A percentile compares a stretch with the other conserved stretches of the same genome.
phyloP scores from a whole-genome alignment of 129 eudicot species.

The Artemisia annua region DNA sequence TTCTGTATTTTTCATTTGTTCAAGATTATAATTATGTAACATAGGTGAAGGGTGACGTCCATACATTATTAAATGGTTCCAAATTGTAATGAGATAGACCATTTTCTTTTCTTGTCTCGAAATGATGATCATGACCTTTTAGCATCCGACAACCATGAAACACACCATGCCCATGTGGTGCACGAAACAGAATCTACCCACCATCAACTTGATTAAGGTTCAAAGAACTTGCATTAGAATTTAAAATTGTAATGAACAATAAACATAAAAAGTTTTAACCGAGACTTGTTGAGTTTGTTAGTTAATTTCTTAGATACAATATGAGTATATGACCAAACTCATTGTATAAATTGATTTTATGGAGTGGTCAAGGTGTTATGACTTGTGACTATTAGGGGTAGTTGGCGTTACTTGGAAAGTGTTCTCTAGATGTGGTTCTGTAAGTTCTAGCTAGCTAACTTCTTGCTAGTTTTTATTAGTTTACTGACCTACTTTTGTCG shows the following conservation, averaged over 20 bases:
- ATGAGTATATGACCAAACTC: too few species aligned
- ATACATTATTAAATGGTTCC: neutral
- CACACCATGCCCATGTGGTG: neutral
- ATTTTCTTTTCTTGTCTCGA: neutral
- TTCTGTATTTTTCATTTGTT: neutral
- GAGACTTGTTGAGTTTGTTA: too few species aligned
- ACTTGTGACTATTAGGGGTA: too few species aligned
- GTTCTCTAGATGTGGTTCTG: too few species aligned
- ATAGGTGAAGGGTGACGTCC: neutral
- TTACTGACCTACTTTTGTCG: too few species aligned
- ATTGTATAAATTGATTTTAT: too few species aligned
- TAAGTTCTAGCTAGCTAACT: too few species aligned
- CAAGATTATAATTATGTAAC: neutral
- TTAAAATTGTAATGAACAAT: neutral
- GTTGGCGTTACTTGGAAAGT: too few species aligned
- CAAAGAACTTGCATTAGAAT: neutral
- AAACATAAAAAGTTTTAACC: neutral
- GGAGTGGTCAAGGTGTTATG: too few species aligned
- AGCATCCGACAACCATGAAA: neutral
- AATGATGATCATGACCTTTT: neutral
- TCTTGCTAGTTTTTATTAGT: too few species aligned
- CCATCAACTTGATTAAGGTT: neutral
- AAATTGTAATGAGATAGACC: neutral
- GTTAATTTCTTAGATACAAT: too few species aligned
- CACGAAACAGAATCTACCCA: neutral